Evolutionary conservation across 2,329 filamentous ascomycete genomes (phyloP).

Genomic region (Saccharata proteae): DNA sequence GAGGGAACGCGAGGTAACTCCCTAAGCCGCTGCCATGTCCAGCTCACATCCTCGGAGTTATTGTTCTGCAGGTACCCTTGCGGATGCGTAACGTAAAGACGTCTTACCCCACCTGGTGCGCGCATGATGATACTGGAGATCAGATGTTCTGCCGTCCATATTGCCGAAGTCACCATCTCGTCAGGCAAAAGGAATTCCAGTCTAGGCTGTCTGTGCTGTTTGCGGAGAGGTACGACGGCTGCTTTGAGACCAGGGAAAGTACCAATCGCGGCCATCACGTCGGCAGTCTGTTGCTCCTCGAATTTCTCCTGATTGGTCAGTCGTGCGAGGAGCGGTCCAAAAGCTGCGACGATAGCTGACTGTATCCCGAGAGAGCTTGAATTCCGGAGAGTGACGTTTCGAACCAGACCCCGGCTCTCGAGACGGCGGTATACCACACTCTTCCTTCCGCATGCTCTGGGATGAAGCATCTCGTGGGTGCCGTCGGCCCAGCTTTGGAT

Average conservation of each 20-base stretch:
- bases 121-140: conserved; percentile 63
- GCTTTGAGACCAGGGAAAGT: conserved; percentile 47
- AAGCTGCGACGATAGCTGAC: conserved; percentile 48
- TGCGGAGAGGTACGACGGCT: conserved; percentile 63
- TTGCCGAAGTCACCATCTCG: conserved; percentile 60
- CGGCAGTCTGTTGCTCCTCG: conserved; percentile 11
- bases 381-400: conserved; percentile 48
- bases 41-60: conserved; percentile 36
- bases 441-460: conserved; percentile 54
- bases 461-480: conserved; percentile 48
- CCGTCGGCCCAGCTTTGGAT: conserved; percentile 36
- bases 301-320: conserved; percentile 17
- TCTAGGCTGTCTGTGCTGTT: conserved; percentile 60
- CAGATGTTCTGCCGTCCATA: conserved; percentile 62
- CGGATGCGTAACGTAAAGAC: conserved; percentile 64
- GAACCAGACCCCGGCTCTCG: conserved; percentile 61
- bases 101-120: conserved; percentile 44
- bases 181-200: conserved; percentile 57
- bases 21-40: conserved; percentile 60
- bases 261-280: conserved; percentile 9
- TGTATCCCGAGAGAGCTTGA: conserved; percentile 58
- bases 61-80: conserved; percentile 60
- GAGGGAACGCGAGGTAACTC: conserved; percentile 47
- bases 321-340: conserved; percentile 40
- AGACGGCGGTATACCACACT: conserved; percentile 57